These are phyloP conservation scores for Arthrobotrys sinensis DNA, from an alignment of 2,329 filamentous ascomycete genomes.

Conservation along the genomic window DNA sequence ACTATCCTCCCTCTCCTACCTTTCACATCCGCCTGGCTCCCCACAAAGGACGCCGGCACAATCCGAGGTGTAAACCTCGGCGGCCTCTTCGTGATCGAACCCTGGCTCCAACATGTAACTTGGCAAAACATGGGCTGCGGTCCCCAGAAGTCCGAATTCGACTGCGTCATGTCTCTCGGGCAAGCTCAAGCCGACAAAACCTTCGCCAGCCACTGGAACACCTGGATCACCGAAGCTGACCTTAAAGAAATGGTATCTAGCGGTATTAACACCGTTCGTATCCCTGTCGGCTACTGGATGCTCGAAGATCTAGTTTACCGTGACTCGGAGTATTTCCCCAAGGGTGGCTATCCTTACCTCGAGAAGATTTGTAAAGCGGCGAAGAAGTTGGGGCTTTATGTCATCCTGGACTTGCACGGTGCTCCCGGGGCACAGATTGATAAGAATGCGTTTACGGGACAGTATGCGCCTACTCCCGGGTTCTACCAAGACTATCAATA, in stretches of 20 bases:
- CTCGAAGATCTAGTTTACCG: constrained; percentile 71
- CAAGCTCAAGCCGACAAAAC: constrained; percentile 70
- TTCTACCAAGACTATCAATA: constrained; percentile 75
- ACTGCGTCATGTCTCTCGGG: constrained; percentile 71
- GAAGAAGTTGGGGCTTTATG: constrained; percentile 71
- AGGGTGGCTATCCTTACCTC: constrained; percentile 70
- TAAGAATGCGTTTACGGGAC: constrained; percentile 59
- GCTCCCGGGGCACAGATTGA: constrained; percentile 50
- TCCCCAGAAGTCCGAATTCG: constrained; percentile 71
- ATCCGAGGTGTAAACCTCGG: constrained; percentile 74
- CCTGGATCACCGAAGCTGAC: constrained; percentile 71
- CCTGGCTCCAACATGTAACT: constrained; percentile 71
- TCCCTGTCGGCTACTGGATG: constrained; percentile 74
- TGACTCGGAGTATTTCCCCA: constrained; percentile 71
- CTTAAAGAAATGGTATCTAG: constrained; percentile 71
- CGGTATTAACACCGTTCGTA: constrained; percentile 72
- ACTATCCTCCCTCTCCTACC: constrained; percentile 31
- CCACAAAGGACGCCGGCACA: constrained; percentile 65
- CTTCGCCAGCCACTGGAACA: constrained; percentile 72
- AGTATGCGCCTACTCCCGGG: constrained; percentile 68
- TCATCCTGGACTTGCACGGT: constrained; percentile 73
- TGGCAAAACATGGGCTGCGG: constrained; percentile 72
- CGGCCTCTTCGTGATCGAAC: constrained; percentile 72
- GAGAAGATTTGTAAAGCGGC: constrained; percentile 71
- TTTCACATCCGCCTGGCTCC: constrained; percentile 57